Evolutionary conservation across 352 stramenopile species (phyloP), one percentile per base, ranked within the genome.

Genomic region (Pythium chondricola): DNA sequence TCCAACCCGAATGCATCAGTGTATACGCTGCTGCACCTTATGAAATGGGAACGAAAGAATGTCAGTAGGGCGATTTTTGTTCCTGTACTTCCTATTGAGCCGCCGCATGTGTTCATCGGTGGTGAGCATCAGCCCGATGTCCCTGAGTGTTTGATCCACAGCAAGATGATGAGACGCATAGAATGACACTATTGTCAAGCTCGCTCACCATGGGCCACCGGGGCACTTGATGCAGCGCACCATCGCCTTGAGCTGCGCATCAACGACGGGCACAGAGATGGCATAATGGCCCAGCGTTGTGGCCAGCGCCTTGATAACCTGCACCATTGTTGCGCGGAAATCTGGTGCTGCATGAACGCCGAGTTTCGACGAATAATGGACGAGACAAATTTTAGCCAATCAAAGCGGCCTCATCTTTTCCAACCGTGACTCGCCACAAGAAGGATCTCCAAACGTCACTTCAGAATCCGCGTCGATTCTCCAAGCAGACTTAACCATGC

Each of bases 31-130:
- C 4, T 6, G 3, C 29, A 85, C 74, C 68, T 89, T 83, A 67
- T 90, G 77, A 48, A 75, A 75, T 9, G 82, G 79, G 51, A 91
- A 91, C 14, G 82, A 93, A 16, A 93, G 56, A 41, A 91, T 85
- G 44, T 93, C 77, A 8, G 79, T 93, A 8, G 79, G 66, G 29
- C 82, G 86, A 56, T 93, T 71, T 60, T 90, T 88, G 46, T 85
- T 67, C 17, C 79, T 79, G 38, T 70, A 83, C 47, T 61, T 69
- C 25, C 68, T 71, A 48, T 93, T 93, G 39, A 93, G 65, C 14
- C 67, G 71, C 42, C 77, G 77, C 30, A 93, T 83, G 57, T 90
- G 79, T 17, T 70, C 54, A 44, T 90, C 64, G 21, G 71, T 91
- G 22, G 79, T 93, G 41, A 93, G 66, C 71, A 89, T 86, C 30